Evolutionary conservation across 2,329 filamentous ascomycete genomes (phyloP).

Genomic region (Scopulariopsis brevicaulis): DNA sequence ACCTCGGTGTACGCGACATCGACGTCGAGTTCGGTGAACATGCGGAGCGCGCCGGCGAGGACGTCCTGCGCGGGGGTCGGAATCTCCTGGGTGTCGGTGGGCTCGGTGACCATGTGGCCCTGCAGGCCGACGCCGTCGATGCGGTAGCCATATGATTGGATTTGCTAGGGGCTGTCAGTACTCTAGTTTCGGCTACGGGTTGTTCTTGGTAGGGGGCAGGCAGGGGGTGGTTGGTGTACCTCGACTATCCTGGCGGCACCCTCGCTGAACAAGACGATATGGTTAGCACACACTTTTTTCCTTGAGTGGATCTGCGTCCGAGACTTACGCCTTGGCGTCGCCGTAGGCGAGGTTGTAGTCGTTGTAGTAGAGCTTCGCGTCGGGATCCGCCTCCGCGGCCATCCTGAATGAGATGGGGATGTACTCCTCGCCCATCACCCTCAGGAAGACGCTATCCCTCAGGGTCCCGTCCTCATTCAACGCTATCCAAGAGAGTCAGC

Average conservation of each 20-base stretch:
- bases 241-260: constrained; percentile 20
- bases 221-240: not conserved
- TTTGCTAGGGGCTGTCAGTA: constrained; percentile 4
- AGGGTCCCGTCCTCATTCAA: constrained; percentile 37
- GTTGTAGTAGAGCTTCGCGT: constrained; percentile 41
- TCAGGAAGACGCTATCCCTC: constrained; percentile 31
- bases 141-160: constrained; percentile 23
- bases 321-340: constrained; percentile 16
- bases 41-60: constrained; percentile 20
- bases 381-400: constrained; percentile 29
- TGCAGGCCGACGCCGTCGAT: constrained; percentile 42
- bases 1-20: constrained; percentile 42
- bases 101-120: constrained; percentile 30
- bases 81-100: constrained; percentile 21
- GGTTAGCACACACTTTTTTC: not conserved
- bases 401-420: constrained; percentile 37
- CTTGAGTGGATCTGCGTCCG: not conserved
- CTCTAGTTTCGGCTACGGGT: not conserved
- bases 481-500: constrained; percentile 8
- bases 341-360: constrained; percentile 36
- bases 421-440: constrained; percentile 35
- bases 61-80: constrained; percentile 18
- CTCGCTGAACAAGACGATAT: not conserved
- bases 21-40: constrained; percentile 27
- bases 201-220: too few species aligned